Base-by-base conservation (phyloP, 2,329 filamentous ascomycete species). In the Colletotrichum sp. region DNA sequence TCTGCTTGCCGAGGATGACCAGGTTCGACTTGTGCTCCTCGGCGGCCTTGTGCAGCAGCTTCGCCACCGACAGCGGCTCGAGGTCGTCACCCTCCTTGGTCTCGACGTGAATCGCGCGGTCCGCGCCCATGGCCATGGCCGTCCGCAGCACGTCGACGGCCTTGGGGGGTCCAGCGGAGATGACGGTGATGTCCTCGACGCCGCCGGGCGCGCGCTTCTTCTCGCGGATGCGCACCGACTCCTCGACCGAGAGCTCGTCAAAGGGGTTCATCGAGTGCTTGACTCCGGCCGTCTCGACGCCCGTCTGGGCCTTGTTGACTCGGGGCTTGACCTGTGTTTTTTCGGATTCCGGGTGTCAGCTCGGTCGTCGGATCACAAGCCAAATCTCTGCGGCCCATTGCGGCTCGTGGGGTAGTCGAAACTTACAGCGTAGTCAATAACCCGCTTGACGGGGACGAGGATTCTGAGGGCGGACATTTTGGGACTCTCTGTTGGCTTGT, bases 181-280 rank as follows among this genome's bases (percentile, higher is more conserved):
- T 92, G 81, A 95, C 94, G 84, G 97, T 93, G 83, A 99, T 99
- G 85, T 98, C 96, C 80, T 96, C 93, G 77, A 99, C 96, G 81
- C 94, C 93, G 78, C 91, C 89, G 22, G 92, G 90, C 22, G 92
- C 92, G 72, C 87, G 85, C 85, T 95, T 94, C 89, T 95, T 94
- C 86, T 99, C 96, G 85, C 97, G 96, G 83, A 99, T 94, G 55
- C 95, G 95, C 68, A 98, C 95, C 68, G 96, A 95, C 89, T 99
- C 97, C 88, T 99, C 97, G 85, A 99, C 93, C 59, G 96, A 98
- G 82, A 99, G 95, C 86, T 99, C 97, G 89, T 99, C 97, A 88
- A 99, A 99, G 24, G 97, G 97, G 90, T 99, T 99, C 92, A 99
- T 96, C 84, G 94, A 96, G 91, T 99, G 96, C 88, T 99, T 99